Evolutionary conservation across 2,329 filamentous ascomycete genomes (phyloP).

Genomic region (Torrubiellomyces zombiae): DNA sequence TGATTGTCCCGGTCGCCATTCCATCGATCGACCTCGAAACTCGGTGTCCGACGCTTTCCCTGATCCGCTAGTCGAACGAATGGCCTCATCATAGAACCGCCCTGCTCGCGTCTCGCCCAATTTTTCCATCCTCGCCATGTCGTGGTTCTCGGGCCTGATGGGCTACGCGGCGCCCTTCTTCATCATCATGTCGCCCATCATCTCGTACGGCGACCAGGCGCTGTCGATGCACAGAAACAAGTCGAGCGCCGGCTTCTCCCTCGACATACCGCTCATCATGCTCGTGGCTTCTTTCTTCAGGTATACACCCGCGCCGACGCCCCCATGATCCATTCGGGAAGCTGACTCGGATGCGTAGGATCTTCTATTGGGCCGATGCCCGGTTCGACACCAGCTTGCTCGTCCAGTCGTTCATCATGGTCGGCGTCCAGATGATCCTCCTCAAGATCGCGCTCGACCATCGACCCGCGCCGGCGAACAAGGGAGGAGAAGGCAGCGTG

Average conservation of each 20-base stretch:
- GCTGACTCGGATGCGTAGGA: conserved; percentile 23
- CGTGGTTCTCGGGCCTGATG: conserved; percentile 30
- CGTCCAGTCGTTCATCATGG: conserved; percentile 49
- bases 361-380: conserved; percentile 55
- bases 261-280: conserved; percentile 59
- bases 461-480: conserved; percentile 41
- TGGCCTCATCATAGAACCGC: background rate
- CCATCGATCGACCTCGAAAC: background rate
- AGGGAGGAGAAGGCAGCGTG: conserved; percentile 39
- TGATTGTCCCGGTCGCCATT: no score
- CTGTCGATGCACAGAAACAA: conserved; percentile 46
- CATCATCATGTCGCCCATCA: conserved; percentile 43
- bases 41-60: background rate
- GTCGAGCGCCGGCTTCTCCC: conserved; percentile 51
- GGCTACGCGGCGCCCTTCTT: conserved; percentile 46
- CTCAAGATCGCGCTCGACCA: conserved; percentile 54
- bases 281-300: conserved; percentile 50
- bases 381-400: conserved; percentile 47
- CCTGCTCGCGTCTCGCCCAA: background rate
- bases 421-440: conserved; percentile 43
- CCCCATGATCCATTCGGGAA: background rate
- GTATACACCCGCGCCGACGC: conserved; percentile 19
- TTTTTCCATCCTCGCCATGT: conserved; percentile 21
- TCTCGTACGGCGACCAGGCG: conserved; percentile 51
- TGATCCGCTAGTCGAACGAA: background rate